Evolutionary conservation across 2,329 filamentous ascomycete genomes (phyloP).

Genomic region (Botrytis deweyae): DNA sequence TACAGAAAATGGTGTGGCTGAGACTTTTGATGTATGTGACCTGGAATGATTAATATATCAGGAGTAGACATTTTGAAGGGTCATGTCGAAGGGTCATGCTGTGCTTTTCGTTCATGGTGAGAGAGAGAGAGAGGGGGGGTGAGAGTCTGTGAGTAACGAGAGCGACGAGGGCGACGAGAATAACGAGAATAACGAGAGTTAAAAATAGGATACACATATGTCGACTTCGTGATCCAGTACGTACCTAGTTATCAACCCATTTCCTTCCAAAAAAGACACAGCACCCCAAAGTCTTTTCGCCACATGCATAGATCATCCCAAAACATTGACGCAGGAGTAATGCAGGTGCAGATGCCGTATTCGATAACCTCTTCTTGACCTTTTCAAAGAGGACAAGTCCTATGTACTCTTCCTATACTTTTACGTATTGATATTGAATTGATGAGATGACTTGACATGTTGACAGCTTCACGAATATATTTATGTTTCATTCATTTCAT

Average conservation of each 20-base stretch:
- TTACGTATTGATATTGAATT: neutral
- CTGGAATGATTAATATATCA: neutral
- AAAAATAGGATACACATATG: neutral
- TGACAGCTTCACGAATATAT: neutral
- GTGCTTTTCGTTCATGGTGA: neutral
- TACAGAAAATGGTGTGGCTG: neutral
- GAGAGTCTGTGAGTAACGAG: too few species aligned
- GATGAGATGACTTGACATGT: neutral
- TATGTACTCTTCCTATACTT: neutral
- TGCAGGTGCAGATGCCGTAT: neutral
- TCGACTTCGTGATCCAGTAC: neutral
- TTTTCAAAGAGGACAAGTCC: neutral
- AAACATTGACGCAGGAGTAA: conserved; percentile 3
- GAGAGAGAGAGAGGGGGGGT: too few species aligned
- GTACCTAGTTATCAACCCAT: neutral
- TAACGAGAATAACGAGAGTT: neutral
- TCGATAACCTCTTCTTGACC: neutral
- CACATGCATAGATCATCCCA: neutral
- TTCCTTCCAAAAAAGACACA: neutral
- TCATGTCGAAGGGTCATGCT: neutral
- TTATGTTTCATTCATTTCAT: neutral
- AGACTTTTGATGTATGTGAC: neutral
- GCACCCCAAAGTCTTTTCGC: neutral
- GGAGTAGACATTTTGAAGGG: neutral
- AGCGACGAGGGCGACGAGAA: neutral